A percentile compares a stretch with the other conserved stretches of the same genome.
Conservation (phyloP, 805 yeast species). For the Lachancea sp. region DNA sequence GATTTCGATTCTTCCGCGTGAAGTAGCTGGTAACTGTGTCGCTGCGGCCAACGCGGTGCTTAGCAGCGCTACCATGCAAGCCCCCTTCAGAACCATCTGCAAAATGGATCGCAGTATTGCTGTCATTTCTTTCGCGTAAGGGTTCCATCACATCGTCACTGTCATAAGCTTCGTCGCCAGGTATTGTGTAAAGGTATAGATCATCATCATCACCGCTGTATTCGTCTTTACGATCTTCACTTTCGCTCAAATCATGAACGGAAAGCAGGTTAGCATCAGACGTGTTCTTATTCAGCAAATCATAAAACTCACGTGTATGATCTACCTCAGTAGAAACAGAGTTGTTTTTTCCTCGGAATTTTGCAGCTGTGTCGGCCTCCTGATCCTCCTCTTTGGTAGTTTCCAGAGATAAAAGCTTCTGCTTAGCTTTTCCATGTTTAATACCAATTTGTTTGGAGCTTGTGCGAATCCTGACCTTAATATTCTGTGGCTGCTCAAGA, state of each 20-base stretch:
- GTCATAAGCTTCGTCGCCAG: slow-evolving; percentile 35
- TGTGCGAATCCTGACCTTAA: slow-evolving; percentile 31
- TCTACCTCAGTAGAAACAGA: slow-evolving; percentile 17
- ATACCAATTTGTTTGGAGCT: slow-evolving; percentile 34
- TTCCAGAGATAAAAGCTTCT: slow-evolving; percentile 30
- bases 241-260: background rate
- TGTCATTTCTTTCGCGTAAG: slow-evolving; percentile 19
- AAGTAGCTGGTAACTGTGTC: slow-evolving; percentile 31
- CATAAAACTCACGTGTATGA: slow-evolving; percentile 31
- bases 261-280: slow-evolving; percentile 5
- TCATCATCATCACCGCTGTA: slow-evolving; percentile 12
- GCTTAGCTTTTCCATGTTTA: slow-evolving; percentile 34
- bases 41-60: slow-evolving; percentile 16
- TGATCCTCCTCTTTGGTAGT: slow-evolving; percentile 27
- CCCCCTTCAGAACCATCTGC: slow-evolving; percentile 1
- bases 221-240: background rate
- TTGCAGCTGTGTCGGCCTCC: background rate
- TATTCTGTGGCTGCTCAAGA: slow-evolving; percentile 29
- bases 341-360: slow-evolving; percentile 1
- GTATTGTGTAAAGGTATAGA: slow-evolving; percentile 26
- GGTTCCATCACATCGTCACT: slow-evolving; percentile 33
- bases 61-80: background rate
- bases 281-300: slow-evolving; percentile 20
- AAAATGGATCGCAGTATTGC: background rate
- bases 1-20: slow-evolving; percentile 24